Base-by-base conservation (phyloP, 148 eudicot species). In the Agrostemma githago region DNA sequence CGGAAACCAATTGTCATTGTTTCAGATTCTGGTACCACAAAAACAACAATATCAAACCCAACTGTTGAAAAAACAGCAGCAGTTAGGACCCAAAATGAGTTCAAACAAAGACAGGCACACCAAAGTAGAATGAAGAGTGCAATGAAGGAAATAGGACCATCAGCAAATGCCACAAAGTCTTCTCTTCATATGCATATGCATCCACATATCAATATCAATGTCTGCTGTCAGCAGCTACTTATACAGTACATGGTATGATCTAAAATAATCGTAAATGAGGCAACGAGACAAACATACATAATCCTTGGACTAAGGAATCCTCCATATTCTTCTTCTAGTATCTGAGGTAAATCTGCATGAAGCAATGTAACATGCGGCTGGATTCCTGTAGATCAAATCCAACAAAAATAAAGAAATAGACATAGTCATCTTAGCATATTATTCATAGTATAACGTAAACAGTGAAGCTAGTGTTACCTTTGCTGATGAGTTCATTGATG, bases 271-370 rank as follows among this genome's bases (percentile, higher is more conserved):
- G 56, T 51, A 51, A 51, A 3, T 15, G 16, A 48, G 54, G 14
- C 12, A 48, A 48, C 54, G 14, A 12, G 56, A 51, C 15, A 15
- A 4, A 72, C 79, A 46, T 83, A 92, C 96, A 90, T 79, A 42
- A 86, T 74, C 46, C 74, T 81, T 37, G 43, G 66, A 79, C 79
- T 81, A 38, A 85, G 72, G 77, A 85, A 90, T 60, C 93, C 97
- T 81, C 84, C 89, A 71, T 90, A 90, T 79, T 92, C 88, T 43
- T 90, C 91, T 83, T 87, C 87, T 58, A 92, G 96, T 56, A 62
- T 80, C 39, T 86, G 91, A 48, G 96, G 93, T 9, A 79, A 51
- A 80, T 90, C 91, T 48, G 44, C 7, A 68, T 92, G 96, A 65
- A 80, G 8, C 74, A 88, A 21, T 43, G 93, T 88, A 63, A 81